Percentiles rank a stretch among this genome's conserved stretches.
Conservation (phyloP, 306 rosid genomes). For the Lotus japonicus region DNA sequence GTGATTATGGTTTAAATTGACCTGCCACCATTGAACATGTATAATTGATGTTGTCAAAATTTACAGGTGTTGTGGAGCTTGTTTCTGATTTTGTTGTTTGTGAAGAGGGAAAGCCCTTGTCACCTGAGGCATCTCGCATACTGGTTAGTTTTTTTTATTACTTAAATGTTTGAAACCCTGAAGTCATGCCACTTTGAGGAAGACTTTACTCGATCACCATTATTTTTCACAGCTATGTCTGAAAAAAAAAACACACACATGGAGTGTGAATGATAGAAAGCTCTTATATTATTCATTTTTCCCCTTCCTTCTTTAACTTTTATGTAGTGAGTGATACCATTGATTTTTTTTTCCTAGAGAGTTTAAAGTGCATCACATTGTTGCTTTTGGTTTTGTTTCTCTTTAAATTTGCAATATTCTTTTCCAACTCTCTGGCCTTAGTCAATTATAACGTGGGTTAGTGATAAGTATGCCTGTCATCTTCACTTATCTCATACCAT, state of each 20-base stretch:
- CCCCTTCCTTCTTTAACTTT: neutral
- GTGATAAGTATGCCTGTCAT: neutral
- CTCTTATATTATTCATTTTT: neutral
- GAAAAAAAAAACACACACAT: neutral
- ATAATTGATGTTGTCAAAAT: neutral
- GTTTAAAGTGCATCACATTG: neutral
- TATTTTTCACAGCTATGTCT: neutral
- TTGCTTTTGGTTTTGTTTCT: neutral
- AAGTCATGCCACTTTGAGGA: neutral
- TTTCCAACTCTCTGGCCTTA: neutral
- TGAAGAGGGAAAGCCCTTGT: conserved; percentile 85
- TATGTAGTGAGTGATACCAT: neutral
- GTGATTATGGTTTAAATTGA: neutral
- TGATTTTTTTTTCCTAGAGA: neutral
- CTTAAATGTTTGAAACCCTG: neutral
- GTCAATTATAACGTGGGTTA: neutral
- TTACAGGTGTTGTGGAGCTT: conserved; percentile 90
- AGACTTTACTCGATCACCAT: neutral
- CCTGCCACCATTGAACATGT: neutral
- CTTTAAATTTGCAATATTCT: neutral
- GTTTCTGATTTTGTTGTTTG: conserved; percentile 79
- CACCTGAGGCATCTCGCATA: conserved; percentile 84
- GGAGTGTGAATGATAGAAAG: neutral
- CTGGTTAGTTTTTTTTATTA: conserved; percentile 43
- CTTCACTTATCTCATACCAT: neutral